Evolutionary conservation across 2,329 filamentous ascomycete species (phyloP), one percentile per base, ranked within the genome.

Genomic region (Xylariaceae sp.): DNA sequence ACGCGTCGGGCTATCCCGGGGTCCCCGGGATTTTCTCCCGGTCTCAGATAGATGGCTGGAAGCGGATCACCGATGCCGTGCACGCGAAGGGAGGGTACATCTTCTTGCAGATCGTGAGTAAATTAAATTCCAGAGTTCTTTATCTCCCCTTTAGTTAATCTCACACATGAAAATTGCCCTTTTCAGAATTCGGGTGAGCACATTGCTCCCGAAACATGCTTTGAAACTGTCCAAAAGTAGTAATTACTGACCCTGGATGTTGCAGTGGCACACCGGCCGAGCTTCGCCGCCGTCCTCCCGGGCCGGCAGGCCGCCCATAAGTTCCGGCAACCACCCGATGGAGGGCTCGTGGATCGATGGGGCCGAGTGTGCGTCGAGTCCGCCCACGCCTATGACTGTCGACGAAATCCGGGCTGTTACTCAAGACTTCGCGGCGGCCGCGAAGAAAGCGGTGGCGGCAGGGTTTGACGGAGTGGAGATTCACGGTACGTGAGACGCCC

Each of bases 361-460:
- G 14, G 68, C 62, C 44, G 62, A 61, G 9, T 64, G 65, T 20
- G 65, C 66, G 26, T 61, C 67, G 9, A 52, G 48, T 23, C 88
- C 88, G 1, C 84, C 54, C 37, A 66, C 81, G 52, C 85, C 79
- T 18, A 84, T 92, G 83, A 86, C 83, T 0, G 73, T 81, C 18
- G 73, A 79, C 1, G 88, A 91, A 46, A 92, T 93, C 53, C 78
- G 83, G 50, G 71, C 80, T 2, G 75, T 88, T 56, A 89, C 89
- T 71, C 67, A 69, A 4, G 83, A 83, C 2, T 91, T 82, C 73
- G 81, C 79, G 1, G 79, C 77, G 0, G 80, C 79, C 0, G 76
- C 79, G 0, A 76, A 78, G 63, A 73, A 83, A 10, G 81, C 88
- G 1, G 70, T 90, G 1, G 76, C 79, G 44, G 84, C 83, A 1